These are phyloP conservation scores for Pseudocercospora pini-densiflorae DNA, from an alignment of 2,329 filamentous ascomycete species.

Conservation along the genomic window DNA sequence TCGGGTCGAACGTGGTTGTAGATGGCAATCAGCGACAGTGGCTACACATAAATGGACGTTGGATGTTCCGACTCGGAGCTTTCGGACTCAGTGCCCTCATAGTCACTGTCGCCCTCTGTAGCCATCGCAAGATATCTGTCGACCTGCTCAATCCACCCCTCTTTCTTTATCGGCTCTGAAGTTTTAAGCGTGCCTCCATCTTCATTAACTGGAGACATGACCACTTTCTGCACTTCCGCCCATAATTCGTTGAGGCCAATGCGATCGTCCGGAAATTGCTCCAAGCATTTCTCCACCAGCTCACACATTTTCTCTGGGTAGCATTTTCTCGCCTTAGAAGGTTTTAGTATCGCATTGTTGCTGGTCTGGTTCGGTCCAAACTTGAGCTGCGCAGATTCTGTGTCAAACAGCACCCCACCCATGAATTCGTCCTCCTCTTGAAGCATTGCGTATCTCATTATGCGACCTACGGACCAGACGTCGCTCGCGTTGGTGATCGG, in stretches of 20 bases:
- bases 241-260: background rate
- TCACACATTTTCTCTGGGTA: background rate
- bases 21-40: background rate
- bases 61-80: background rate
- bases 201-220: background rate
- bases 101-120: background rate
- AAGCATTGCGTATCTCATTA: background rate
- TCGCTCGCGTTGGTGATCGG: background rate
- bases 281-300: background rate
- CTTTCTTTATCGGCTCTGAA: background rate
- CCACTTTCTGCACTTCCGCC: background rate
- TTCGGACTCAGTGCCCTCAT: background rate
- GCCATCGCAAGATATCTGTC: background rate
- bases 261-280: background rate
- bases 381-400: background rate
- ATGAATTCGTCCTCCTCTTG: background rate
- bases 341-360: background rate
- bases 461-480: background rate
- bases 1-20: background rate
- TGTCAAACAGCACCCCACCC: background rate
- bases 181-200: background rate
- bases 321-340: background rate
- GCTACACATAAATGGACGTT: too few species aligned
- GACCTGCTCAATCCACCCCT: background rate
- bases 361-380: background rate